Evolutionary conservation across 176 grass and related monocot species (phyloP), one percentile per base, ranked within the genome.

Genomic region (Oryza longistaminata): DNA sequence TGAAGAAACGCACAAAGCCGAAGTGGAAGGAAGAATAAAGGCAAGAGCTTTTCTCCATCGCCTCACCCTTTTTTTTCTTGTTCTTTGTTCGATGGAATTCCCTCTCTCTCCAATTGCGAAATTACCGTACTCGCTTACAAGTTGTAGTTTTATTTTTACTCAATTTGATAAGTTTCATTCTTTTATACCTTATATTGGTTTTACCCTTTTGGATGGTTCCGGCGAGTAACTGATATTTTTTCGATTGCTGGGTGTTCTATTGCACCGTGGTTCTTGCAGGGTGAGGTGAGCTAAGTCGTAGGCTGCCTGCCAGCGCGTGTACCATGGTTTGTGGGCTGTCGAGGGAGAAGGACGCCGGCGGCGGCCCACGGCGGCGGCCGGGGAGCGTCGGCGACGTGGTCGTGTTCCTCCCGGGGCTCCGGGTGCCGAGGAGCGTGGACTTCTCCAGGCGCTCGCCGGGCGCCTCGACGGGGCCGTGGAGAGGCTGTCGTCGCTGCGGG

Each of bases 401-500:
- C 72, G 96, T 98, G 11, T 98, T 93, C 85, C 68, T 95, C 6
- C 95, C 96, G 4, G 96, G 96, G 37, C 85, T 98, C 82, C 92
- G 96, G 55, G 78, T 90, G 80, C 93, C 96, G 6, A 78, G 81
- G 67, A 31, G 62, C n/a, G 90, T 95, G 1, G 96, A 97, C 72
- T 81, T 98, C 24, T 71, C 79, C 85, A 97, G 55, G 43, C 85
- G 39, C 83, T 91, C 29, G 92, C 76, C 22, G 96, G 79, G 53
- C 55, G 66, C 76, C 40, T 89, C 37, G 85, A 88, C 7, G 90
- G 80, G 70, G 19, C 81, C 69, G 66, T 83, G 9, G 91, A 95
- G 48, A 80, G 89, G 70, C 73, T 98, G 58, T 88, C 87, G n/a
- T 73, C 76, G 31, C 86, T 95, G 12, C 85, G 89, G 45, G 83